These are phyloP conservation scores for Vaccinium corymbosum DNA, from an alignment of 148 eudicot genomes.

Conservation along the genomic window DNA sequence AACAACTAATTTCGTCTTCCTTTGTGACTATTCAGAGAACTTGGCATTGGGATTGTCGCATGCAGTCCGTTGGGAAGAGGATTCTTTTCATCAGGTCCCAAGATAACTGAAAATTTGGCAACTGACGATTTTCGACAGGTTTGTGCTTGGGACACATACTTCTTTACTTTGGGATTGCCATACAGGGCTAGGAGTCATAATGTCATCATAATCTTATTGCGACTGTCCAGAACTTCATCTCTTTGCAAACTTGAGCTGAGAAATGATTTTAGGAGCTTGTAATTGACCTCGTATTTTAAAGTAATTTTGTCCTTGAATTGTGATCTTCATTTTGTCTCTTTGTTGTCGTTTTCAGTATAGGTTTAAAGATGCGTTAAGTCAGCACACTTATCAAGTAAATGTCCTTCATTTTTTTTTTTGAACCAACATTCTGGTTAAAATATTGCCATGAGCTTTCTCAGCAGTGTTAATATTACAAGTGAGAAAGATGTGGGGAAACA, in stretches of 20 bases:
- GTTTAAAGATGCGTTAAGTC: not conserved
- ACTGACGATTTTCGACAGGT: constrained; percentile 12
- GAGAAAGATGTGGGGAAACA: not conserved
- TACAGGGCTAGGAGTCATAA: not conserved
- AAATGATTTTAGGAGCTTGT: not conserved
- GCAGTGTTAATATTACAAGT: not conserved
- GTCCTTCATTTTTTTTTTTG: not conserved
- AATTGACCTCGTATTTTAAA: not conserved
- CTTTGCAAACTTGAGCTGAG: not conserved
- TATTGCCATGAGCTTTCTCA: not conserved
- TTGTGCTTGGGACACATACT: not conserved
- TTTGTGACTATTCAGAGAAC: constrained; percentile 9
- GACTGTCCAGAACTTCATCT: not conserved
- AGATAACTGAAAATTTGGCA: not conserved
- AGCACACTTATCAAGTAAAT: not conserved
- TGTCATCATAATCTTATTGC: not conserved
- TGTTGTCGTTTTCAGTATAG: not conserved
- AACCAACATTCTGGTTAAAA: not conserved
- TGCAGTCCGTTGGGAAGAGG: constrained; percentile 19
- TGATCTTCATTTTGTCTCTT: not conserved
- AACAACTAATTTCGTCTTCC: not conserved
- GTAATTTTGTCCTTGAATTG: not conserved
- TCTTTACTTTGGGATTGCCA: not conserved
- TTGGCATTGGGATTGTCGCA: constrained; percentile 23
- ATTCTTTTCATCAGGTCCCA: constrained; percentile 12